phyloP scores from a whole-genome alignment of 495 filamentous ascomycete species.

The Neurospora sp. region DNA sequence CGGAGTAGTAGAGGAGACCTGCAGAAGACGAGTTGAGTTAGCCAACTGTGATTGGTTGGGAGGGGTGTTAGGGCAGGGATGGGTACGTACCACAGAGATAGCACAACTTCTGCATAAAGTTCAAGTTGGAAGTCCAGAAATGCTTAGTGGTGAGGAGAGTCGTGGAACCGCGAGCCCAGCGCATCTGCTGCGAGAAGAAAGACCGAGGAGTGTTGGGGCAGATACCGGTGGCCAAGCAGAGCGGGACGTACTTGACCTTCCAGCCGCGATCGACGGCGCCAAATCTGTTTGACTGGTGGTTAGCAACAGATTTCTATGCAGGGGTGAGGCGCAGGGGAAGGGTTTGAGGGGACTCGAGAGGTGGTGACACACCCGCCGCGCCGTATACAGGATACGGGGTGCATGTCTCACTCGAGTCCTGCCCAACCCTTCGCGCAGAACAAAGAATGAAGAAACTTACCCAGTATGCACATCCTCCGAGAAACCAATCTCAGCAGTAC shows the following conservation, averaged over 20 bases:
- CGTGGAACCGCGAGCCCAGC: conserved; percentile 23
- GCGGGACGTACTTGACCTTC: conserved; percentile 25
- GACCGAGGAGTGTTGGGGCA: conserved; percentile 24
- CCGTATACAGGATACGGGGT: background rate
- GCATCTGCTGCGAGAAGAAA: conserved; percentile 27
- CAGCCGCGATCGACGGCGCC: conserved; percentile 23
- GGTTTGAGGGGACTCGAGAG: background rate
- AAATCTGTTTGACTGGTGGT: conserved; percentile 6
- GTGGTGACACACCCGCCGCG: background rate
- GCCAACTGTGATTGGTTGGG: background rate
- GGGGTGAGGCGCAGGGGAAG: background rate
- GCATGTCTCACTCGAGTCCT: background rate
- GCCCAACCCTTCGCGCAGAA: background rate
- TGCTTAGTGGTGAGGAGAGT: conserved; percentile 22
- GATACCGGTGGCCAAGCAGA: conserved; percentile 23
- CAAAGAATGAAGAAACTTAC: conserved; percentile 4
- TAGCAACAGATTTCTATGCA: background rate
- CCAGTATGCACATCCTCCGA: conserved; percentile 26
- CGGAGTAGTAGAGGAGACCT: conserved; percentile 25
- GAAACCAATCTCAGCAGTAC: conserved; percentile 25
- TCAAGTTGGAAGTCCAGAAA: conserved; percentile 21
- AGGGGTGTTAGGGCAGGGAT: background rate
- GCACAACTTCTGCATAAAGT: conserved; percentile 22
- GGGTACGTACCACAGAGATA: conserved; percentile 18
- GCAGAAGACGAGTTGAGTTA: background rate